Conservation (phyloP, 164 flowering plant genomes). For the Aristolochia contorta region DNA sequence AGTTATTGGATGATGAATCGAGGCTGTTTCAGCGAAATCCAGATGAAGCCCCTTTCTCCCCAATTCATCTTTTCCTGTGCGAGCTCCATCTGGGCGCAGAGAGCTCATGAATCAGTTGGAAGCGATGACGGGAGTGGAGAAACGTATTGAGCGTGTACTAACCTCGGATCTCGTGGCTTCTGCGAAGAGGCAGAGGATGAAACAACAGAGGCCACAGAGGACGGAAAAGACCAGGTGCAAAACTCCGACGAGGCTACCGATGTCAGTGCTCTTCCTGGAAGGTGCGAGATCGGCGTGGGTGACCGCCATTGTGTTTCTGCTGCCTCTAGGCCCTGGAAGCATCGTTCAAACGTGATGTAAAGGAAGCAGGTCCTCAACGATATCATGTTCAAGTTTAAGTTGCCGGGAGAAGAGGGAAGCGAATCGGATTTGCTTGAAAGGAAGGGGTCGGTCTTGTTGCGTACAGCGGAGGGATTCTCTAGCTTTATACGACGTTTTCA, state of each 20-base stretch:
- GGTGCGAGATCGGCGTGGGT: slow-evolving; percentile 81
- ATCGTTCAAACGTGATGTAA: not conserved
- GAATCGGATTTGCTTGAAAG: slow-evolving; percentile 6
- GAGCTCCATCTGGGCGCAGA: no score
- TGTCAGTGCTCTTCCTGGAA: slow-evolving; percentile 26
- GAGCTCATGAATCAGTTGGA: no score
- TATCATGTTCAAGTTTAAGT: not conserved
- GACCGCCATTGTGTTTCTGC: slow-evolving; percentile 33
- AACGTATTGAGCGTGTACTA: not conserved
- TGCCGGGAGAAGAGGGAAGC: not conserved
- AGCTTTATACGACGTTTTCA: not conserved
- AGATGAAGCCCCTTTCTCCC: not conserved
- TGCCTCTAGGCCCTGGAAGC: not conserved
- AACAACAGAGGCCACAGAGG: slow-evolving; percentile 62
- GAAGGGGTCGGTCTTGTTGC: slow-evolving; percentile 4
- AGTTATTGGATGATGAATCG: not conserved
- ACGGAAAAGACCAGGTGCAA: slow-evolving; percentile 47
- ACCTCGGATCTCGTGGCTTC: slow-evolving; percentile 84
- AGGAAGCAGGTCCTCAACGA: not conserved
- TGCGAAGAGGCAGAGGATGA: slow-evolving; percentile 71
- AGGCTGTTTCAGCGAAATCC: not conserved
- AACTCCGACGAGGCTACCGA: slow-evolving; percentile 60
- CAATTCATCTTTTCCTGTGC: not conserved
- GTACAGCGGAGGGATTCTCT: slow-evolving; percentile 1
- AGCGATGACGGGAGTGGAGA: not conserved